These are phyloP conservation scores for Phytophthora capsici DNA, from an alignment of 352 stramenopile species.

Conservation along the genomic window DNA sequence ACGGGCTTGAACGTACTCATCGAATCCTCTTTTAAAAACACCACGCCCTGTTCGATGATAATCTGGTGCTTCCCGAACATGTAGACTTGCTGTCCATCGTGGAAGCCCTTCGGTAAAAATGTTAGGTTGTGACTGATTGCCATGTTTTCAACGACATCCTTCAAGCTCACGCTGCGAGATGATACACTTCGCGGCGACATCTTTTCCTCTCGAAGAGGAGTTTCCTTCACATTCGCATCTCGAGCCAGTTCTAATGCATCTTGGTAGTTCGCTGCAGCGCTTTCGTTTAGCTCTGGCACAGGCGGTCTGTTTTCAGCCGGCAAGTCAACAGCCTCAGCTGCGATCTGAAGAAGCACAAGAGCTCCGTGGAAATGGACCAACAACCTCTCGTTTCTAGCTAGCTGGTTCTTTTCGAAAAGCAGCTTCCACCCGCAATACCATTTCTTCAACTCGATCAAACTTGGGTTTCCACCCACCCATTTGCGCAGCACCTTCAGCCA, in stretches of 20 bases:
- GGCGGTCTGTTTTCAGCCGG: slow-evolving; percentile 16
- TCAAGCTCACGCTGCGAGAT: slow-evolving; percentile 65
- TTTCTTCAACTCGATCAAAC: slow-evolving; percentile 69
- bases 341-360: slow-evolving; percentile 70
- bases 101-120: slow-evolving; percentile 81
- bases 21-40: slow-evolving; percentile 61
- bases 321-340: slow-evolving; percentile 29
- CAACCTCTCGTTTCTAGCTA: slow-evolving; percentile 67
- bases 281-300: slow-evolving; percentile 61
- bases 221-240: slow-evolving; percentile 35
- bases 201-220: slow-evolving; percentile 24
- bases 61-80: slow-evolving; percentile 82
- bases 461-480: slow-evolving; percentile 66
- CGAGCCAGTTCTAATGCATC: slow-evolving; percentile 69
- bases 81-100: slow-evolving; percentile 86
- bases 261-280: slow-evolving; percentile 70
- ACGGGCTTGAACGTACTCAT: slow-evolving; percentile 79
- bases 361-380: slow-evolving; percentile 82
- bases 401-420: slow-evolving; percentile 71
- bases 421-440: slow-evolving; percentile 90
- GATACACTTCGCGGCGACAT: slow-evolving; percentile 31
- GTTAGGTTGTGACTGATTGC: slow-evolving; percentile 80
- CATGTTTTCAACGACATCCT: slow-evolving; percentile 86
- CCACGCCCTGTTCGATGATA: slow-evolving; percentile 85
- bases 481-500: slow-evolving; percentile 87